These are phyloP conservation scores for Marasmius oreades DNA, from an alignment of 1,284 basidiomycete genomes.

Conservation along the genomic window DNA sequence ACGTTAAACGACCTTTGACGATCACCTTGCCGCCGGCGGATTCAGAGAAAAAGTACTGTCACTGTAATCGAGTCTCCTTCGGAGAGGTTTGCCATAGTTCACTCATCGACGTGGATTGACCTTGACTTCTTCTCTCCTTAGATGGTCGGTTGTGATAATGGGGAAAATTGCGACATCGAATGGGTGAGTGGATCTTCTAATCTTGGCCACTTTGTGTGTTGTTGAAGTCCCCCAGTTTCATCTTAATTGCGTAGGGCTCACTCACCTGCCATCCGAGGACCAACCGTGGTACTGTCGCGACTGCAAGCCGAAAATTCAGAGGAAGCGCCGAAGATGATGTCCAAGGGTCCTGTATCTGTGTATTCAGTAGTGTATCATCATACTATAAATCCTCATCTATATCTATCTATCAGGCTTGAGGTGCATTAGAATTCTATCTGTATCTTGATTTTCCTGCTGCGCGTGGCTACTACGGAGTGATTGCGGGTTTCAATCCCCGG, in stretches of 20 bases:
- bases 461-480: no score
- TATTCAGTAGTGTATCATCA: no score
- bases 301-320: slow-evolving; percentile 36
- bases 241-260: slow-evolving; percentile 63
- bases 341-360: neutral
- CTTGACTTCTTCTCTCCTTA: slow-evolving; percentile 25
- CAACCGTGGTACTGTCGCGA: slow-evolving; percentile 72
- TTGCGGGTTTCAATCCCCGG: no score
- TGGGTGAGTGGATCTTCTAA: slow-evolving; percentile 53
- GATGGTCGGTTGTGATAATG: slow-evolving; percentile 84
- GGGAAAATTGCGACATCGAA: slow-evolving; percentile 58
- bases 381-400: no score
- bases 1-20: neutral
- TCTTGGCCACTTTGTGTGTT: slow-evolving; percentile 9
- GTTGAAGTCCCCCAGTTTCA: slow-evolving; percentile 56
- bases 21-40: slow-evolving; percentile 16
- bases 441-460: no score
- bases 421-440: no score
- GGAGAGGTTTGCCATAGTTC: slow-evolving; percentile 53
- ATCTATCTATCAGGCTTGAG: no score
- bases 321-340: slow-evolving; percentile 4
- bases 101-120: slow-evolving; percentile 8
- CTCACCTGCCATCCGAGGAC: slow-evolving; percentile 53
- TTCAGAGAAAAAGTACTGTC: slow-evolving; percentile 66
- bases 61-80: slow-evolving; percentile 72